phyloP scores from a whole-genome alignment of 208 protist genomes.

The Trypanosoma melophagium region DNA sequence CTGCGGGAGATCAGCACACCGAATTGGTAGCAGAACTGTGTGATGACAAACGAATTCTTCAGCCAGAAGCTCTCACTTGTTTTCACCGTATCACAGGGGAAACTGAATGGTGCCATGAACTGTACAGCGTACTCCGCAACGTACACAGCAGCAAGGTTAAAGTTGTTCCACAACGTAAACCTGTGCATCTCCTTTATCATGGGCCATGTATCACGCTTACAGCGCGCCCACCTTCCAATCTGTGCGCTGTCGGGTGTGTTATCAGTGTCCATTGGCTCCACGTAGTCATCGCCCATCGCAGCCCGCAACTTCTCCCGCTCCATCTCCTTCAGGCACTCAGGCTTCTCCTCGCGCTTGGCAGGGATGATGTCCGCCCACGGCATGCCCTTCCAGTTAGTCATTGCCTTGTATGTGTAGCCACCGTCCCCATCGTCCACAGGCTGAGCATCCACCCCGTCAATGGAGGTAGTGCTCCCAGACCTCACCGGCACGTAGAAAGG shows the following conservation, averaged over 20 bases:
- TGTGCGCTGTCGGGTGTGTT: neutral
- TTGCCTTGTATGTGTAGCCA: constrained; percentile 13
- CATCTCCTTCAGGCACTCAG: constrained; percentile 4
- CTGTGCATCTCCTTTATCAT: constrained; percentile 42
- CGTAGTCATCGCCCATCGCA: neutral
- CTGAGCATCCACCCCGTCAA: neutral
- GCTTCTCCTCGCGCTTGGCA: neutral
- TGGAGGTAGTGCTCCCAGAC: neutral
- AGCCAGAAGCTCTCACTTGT: constrained; percentile 57
- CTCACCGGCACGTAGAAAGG: constrained; percentile 7
- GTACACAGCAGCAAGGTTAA: constrained; percentile 84
- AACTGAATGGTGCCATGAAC: constrained; percentile 82
- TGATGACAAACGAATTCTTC: constrained; percentile 74
- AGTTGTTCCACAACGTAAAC: constrained; percentile 65
- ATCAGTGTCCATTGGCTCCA: neutral
- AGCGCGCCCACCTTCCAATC: neutral
- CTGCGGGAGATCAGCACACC: constrained; percentile 88
- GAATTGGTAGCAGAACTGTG: constrained; percentile 91
- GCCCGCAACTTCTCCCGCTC: neutral
- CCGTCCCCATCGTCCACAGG: neutral
- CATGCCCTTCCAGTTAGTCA: constrained; percentile 11
- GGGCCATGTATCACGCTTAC: constrained; percentile 9
- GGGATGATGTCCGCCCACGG: constrained; percentile 2
- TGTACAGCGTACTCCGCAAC: constrained; percentile 86
- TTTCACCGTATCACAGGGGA: constrained; percentile 45